phyloP scores from a whole-genome alignment of 2,329 filamentous ascomycete species.

The Cercospora sp. region DNA sequence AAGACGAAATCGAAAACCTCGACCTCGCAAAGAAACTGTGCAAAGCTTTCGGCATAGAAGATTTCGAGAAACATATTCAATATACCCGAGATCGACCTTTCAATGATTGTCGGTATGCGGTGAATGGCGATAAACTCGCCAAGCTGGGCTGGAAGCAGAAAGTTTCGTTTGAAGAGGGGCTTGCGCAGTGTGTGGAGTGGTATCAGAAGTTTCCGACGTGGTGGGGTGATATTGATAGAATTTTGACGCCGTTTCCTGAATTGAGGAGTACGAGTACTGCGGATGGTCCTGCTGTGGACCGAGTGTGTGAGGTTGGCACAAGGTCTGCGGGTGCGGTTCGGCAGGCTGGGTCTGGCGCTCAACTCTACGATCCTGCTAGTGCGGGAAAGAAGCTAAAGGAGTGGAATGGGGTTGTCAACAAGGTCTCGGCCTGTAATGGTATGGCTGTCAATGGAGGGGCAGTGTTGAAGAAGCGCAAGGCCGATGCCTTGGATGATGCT shows the following conservation, averaged over 20 bases:
- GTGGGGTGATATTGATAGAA: constrained; percentile 72
- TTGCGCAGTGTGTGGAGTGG: constrained; percentile 68
- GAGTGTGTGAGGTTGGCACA: constrained; percentile 1
- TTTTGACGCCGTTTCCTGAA: constrained; percentile 63
- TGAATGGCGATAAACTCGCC: constrained; percentile 67
- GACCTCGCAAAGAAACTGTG: constrained; percentile 67
- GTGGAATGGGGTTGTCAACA: constrained; percentile 3
- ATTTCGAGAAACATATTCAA: constrained; percentile 64
- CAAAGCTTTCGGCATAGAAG: constrained; percentile 59
- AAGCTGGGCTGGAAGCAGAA: constrained; percentile 69
- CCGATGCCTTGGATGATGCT: constrained; percentile 23
- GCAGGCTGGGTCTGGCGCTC: constrained; percentile 23
- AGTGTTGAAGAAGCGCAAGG: constrained; percentile 30
- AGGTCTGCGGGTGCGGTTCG: neutral
- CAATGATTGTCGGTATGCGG: constrained; percentile 72
- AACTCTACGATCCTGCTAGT: constrained; percentile 7
- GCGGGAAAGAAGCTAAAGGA: constrained; percentile 14
- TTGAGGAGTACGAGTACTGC: constrained; percentile 15
- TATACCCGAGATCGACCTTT: constrained; percentile 77
- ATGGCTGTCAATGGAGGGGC: constrained; percentile 5
- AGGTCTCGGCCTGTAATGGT: constrained; percentile 6
- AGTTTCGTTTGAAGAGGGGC: constrained; percentile 63
- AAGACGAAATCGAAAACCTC: constrained; percentile 74
- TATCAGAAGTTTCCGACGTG: constrained; percentile 66
- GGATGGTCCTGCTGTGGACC: neutral